Evolutionary conservation across 495 filamentous ascomycete species (phyloP), one percentile per base, ranked within the genome.

Genomic region (Annulohypoxylon stygium): DNA sequence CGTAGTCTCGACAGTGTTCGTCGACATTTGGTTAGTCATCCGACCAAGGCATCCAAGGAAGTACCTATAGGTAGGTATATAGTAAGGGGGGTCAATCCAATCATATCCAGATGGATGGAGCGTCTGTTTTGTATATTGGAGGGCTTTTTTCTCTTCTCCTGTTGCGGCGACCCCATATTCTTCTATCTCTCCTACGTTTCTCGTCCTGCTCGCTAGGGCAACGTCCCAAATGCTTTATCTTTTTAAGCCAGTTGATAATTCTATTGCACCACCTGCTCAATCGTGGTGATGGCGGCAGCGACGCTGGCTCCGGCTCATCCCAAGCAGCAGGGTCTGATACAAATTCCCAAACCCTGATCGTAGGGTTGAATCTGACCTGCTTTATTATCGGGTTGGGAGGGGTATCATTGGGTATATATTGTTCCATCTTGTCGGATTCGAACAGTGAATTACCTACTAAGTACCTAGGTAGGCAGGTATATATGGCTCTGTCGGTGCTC

Each of bases 301-400:
- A 20, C n/a, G 23, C 8, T 26, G 10, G 23, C 26, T 4, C 3
- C 14, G 25, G 12, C 4, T 33, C 25, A 2, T 54, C 25, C 23
- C 11, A 33, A 7, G 4, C 12, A 7, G 3, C 2, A 4, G 50
- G 5, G 16, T 33, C 7, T 4, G 12, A 4, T 33, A 2, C 10
- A 26, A 30, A 54, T 54, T 54, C 50, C 50, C 50, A 33, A 14
- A 54, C 50, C 16, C 4, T 54, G 50, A 54, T 33, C 50, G 12
- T 33, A 33, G 50, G 50, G 12, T 33, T 7, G 25, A 54, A 54
- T 54, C 25, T 33, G 12, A 54, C 50, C 1, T 14, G 23, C 25
- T 54, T 54, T 12, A 14, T 54, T 12, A 14, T 12, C 8, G 23
- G 18, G 10, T 7, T 10, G 9, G 48, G 4, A 53, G 48, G 48